Conservation (phyloP, 768 basidiomycete species). For the Tubosaeta sp. region DNA sequence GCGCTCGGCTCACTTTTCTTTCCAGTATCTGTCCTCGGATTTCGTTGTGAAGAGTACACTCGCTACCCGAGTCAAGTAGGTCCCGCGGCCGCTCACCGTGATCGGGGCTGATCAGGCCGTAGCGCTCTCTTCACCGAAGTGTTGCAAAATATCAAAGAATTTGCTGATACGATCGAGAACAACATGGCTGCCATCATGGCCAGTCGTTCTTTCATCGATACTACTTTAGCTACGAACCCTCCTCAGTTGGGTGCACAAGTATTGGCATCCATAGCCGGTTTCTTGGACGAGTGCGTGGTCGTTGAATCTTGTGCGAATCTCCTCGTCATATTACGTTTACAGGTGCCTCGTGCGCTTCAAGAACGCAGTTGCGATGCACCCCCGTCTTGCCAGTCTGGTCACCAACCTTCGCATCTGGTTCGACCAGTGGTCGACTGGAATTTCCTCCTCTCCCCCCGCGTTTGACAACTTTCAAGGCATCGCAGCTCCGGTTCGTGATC, state of each 20-base stretch:
- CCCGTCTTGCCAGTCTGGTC: slow-evolving; percentile 39
- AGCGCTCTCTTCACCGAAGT: slow-evolving; percentile 46
- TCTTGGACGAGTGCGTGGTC: slow-evolving; percentile 49
- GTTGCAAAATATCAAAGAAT: slow-evolving; percentile 41
- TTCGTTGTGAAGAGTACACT: slow-evolving; percentile 56
- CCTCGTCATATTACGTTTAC: background rate
- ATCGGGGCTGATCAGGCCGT: slow-evolving; percentile 7
- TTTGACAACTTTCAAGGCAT: slow-evolving; percentile 44
- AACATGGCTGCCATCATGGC: slow-evolving; percentile 35
- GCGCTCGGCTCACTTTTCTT: background rate
- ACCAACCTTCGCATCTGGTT: slow-evolving; percentile 43
- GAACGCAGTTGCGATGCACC: slow-evolving; percentile 45
- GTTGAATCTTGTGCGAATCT: slow-evolving; percentile 15
- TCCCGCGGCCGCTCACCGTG: background rate
- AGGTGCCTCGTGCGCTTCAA: slow-evolving; percentile 61
- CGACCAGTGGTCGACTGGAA: slow-evolving; percentile 42
- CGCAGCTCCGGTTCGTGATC: slow-evolving; percentile 30
- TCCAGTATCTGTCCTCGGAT: slow-evolving; percentile 56
- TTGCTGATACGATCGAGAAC: slow-evolving; percentile 37
- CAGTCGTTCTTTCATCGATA: slow-evolving; percentile 33
- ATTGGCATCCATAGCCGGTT: slow-evolving; percentile 41
- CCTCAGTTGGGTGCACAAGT: slow-evolving; percentile 37
- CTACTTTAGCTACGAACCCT: slow-evolving; percentile 1
- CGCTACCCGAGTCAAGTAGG: slow-evolving; percentile 48
- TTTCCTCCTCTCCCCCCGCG: slow-evolving; percentile 33